Percentiles rank a stretch among this genome's conserved stretches.
Evolutionary conservation across 1,139 yeast genomes (phyloP).

Genomic region (Kurtzmaniella quercitrusa): DNA sequence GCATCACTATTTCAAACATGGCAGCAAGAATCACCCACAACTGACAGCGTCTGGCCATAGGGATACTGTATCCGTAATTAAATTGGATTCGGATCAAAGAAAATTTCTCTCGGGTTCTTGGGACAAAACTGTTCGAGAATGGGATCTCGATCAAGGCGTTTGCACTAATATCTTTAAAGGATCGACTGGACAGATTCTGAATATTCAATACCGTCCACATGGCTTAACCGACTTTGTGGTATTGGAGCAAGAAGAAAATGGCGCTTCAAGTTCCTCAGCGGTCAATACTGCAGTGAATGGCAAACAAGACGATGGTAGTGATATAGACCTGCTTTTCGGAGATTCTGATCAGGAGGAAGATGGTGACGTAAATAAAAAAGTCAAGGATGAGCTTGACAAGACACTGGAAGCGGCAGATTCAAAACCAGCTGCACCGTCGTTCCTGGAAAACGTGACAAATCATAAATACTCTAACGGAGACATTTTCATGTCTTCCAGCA

Average conservation of each 20-base stretch:
- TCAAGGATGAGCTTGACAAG: slow-evolving; percentile 10
- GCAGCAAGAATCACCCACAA: slow-evolving; percentile 12
- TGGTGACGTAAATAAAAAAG: slow-evolving; percentile 17
- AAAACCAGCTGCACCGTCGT: slow-evolving; percentile 11
- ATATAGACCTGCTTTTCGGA: slow-evolving; percentile 78
- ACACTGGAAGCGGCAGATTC: slow-evolving; percentile 20
- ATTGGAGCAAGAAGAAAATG: slow-evolving; percentile 9
- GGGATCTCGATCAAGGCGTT: slow-evolving; percentile 84
- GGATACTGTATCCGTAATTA: slow-evolving; percentile 70
- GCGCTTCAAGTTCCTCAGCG: slow-evolving; percentile 4
- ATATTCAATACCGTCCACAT: slow-evolving; percentile 72
- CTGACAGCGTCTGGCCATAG: slow-evolving; percentile 44
- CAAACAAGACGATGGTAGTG: slow-evolving; percentile 48
- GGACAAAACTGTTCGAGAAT: slow-evolving; percentile 74
- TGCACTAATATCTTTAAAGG: slow-evolving; percentile 45
- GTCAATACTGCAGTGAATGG: slow-evolving; percentile 17
- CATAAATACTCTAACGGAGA: slow-evolving; percentile 43
- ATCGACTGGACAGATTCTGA: slow-evolving; percentile 75
- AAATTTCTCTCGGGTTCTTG: slow-evolving; percentile 80
- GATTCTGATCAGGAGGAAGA: slow-evolving; percentile 58
- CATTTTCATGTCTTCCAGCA: slow-evolving; percentile 73
- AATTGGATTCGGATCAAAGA: slow-evolving; percentile 57
- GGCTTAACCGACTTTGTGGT: slow-evolving; percentile 45
- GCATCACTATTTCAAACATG: slow-evolving; percentile 65
- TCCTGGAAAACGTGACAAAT: slow-evolving; percentile 14